phyloP scores from a whole-genome alignment of 1,284 basidiomycete genomes.

The Boletus mariae region DNA sequence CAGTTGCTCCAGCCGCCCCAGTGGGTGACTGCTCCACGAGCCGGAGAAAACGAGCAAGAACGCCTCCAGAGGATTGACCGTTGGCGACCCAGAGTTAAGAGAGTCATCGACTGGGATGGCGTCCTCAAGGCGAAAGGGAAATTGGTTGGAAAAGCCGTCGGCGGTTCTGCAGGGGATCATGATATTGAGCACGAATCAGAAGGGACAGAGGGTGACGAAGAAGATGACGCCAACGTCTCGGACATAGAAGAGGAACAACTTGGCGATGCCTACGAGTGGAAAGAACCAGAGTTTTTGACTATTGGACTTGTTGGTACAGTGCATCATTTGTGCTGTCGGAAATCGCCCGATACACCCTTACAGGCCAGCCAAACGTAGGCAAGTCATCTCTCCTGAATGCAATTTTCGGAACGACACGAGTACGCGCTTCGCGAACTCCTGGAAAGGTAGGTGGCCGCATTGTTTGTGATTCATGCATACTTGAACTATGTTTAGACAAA shows the following conservation, averaged over 20 bases:
- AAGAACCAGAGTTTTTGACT: constrained; percentile 64
- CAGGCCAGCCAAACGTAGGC: constrained; percentile 91
- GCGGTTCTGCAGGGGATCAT: constrained; percentile 32
- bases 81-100: constrained; percentile 68
- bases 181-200: not conserved
- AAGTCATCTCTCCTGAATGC: constrained; percentile 92
- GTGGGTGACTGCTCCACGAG: constrained; percentile 45
- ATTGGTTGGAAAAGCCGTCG: constrained; percentile 42
- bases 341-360: not conserved
- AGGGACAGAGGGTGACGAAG: constrained; percentile 21
- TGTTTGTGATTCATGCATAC: not conserved
- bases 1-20: constrained; percentile 70
- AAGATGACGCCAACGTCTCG: constrained; percentile 13
- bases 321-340: constrained; percentile 2
- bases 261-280: constrained; percentile 22
- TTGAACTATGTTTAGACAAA: constrained; percentile 60
- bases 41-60: constrained; percentile 17
- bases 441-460: constrained; percentile 63
- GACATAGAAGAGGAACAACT: constrained; percentile 17
- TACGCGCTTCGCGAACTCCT: constrained; percentile 84
- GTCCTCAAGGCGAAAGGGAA: constrained; percentile 45
- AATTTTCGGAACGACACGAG: constrained; percentile 77
- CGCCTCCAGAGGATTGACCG: constrained; percentile 43
- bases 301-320: constrained; percentile 74
- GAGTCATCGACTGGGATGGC: constrained; percentile 70